Evolutionary conservation across 2,329 filamentous ascomycete genomes (phyloP).

Genomic region (Fusarium sp.): DNA sequence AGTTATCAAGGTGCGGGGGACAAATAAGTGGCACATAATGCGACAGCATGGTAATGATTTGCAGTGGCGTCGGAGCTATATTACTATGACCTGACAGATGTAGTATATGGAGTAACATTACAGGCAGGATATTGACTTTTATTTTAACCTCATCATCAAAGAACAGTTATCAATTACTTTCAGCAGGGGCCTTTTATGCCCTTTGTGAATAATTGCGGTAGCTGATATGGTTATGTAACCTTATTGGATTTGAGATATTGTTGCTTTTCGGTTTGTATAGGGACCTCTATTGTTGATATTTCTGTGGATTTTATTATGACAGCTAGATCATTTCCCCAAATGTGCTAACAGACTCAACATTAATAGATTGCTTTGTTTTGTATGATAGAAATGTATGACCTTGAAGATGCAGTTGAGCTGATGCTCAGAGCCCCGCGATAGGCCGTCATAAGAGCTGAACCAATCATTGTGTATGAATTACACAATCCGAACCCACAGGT

Average conservation of each 20-base stretch:
- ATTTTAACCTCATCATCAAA: too few relatives aligned
- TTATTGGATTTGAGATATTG: too few relatives aligned
- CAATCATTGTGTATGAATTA: constrained; percentile 19
- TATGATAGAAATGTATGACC: not conserved
- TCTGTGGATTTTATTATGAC: too few relatives aligned
- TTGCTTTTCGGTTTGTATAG: too few relatives aligned
- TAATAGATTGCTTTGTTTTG: too few relatives aligned
- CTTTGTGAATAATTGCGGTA: too few relatives aligned
- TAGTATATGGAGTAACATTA: not conserved
- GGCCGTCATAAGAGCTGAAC: not conserved
- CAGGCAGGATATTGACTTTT: not conserved
- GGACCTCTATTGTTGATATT: too few relatives aligned
- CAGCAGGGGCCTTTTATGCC: too few relatives aligned
- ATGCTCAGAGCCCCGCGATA: not conserved
- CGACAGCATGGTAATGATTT: constrained; percentile 2
- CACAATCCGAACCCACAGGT: not conserved
- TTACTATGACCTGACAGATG: not conserved
- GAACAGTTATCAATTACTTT: too few relatives aligned
- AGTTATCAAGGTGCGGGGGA: constrained; percentile 16
- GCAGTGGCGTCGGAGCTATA: not conserved
- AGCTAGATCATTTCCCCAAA: too few relatives aligned
- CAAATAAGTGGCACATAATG: constrained; percentile 14
- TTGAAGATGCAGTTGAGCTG: not conserved
- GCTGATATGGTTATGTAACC: too few relatives aligned
- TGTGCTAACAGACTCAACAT: too few relatives aligned